A percentile compares a stretch with the other conserved stretches of the same genome.
phyloP scores from a whole-genome alignment of 1,139 yeast species.

The Sugiyamaella pinicola region DNA sequence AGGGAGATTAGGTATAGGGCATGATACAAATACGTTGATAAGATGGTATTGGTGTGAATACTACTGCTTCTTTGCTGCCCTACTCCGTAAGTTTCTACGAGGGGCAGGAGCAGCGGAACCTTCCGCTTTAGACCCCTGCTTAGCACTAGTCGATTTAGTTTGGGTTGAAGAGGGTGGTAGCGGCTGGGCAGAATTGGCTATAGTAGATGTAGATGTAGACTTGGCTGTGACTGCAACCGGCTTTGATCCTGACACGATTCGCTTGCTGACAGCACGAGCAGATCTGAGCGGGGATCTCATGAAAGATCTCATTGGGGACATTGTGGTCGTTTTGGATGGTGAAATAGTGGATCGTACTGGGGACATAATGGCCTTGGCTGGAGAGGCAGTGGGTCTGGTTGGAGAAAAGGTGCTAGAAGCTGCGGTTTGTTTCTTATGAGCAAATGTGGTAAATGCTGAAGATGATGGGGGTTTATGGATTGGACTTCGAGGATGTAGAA shows the following conservation, averaged over 20 bases:
- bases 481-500: too few species aligned
- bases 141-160: constrained; percentile 18
- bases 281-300: constrained; percentile 15
- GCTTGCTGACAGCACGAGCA: constrained; percentile 11
- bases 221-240: constrained; percentile 3
- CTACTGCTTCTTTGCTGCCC: constrained; percentile 2
- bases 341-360: neutral
- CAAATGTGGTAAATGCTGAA: neutral
- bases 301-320: constrained; percentile 11
- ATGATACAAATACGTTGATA: neutral
- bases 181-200: neutral
- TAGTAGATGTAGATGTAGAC: constrained; percentile 14
- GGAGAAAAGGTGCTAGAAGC: neutral
- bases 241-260: constrained; percentile 11
- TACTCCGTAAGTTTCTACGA: constrained; percentile 19
- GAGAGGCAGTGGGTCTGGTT: constrained; percentile 2
- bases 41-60: too few species aligned
- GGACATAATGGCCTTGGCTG: neutral
- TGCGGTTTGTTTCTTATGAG: neutral
- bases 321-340: neutral
- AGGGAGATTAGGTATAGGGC: neutral
- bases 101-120: constrained; percentile 4
- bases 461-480: neutral
- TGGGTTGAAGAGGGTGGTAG: constrained; percentile 14
- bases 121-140: constrained; percentile 8